Percentiles rank a stretch among this genome's conserved stretches.
phyloP scores from a whole-genome alignment of 371 early-diverging fungal species.

The Mucor plumbeus region DNA sequence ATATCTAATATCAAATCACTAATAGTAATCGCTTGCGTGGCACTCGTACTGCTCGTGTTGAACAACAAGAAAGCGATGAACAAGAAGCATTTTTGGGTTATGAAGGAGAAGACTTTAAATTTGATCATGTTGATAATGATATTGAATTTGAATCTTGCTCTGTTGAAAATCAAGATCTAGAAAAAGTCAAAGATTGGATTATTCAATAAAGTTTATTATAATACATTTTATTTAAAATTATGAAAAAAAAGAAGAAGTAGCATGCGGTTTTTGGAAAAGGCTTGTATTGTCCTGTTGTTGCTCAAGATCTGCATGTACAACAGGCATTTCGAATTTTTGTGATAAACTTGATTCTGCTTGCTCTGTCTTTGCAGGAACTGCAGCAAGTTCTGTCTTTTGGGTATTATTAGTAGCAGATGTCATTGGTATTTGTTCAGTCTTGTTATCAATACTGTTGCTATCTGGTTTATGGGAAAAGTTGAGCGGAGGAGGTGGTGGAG shows the following conservation, averaged over 20 bases:
- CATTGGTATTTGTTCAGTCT: not conserved
- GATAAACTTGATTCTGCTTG: not conserved
- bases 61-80: slow-evolving; percentile 65
- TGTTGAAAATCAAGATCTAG: slow-evolving; percentile 54
- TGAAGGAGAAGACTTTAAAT: slow-evolving; percentile 79
- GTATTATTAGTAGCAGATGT: not conserved
- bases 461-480: not conserved
- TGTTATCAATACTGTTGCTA: not conserved
- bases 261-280: not conserved
- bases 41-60: slow-evolving; percentile 73
- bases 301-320: not conserved
- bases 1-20: not conserved
- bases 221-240: too few species aligned
- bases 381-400: not conserved
- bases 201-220: slow-evolving; percentile 2
- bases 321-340: not conserved
- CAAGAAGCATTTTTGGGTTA: slow-evolving; percentile 74
- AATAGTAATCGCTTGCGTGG: slow-evolving; percentile 68
- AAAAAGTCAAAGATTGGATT: slow-evolving; percentile 52
- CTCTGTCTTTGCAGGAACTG: not conserved
- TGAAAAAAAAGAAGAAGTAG: too few species aligned
- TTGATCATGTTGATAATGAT: slow-evolving; percentile 75
- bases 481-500: not conserved
- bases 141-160: slow-evolving; percentile 70
- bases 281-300: not conserved